These are phyloP conservation scores for Thecaphora thlaspeos DNA, from an alignment of 1,284 basidiomycete genomes.

Conservation along the genomic window DNA sequence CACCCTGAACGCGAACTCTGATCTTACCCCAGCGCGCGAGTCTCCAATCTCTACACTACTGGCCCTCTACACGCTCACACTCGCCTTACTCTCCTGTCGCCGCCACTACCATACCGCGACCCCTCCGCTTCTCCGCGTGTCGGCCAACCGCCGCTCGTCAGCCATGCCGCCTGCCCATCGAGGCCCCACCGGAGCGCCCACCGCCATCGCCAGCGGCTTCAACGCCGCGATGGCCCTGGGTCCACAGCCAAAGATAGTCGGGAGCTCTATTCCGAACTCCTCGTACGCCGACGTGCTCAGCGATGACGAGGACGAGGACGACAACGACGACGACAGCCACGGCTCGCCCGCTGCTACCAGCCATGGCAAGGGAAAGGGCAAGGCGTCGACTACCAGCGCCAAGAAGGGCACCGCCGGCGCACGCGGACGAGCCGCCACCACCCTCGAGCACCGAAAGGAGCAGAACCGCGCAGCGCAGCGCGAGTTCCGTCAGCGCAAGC, in stretches of 20 bases:
- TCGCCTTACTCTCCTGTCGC: too few species aligned
- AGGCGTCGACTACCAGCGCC: constrained; percentile 2
- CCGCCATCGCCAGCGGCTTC: constrained; percentile 42
- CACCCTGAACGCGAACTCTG: too few species aligned
- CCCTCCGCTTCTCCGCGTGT: too few species aligned
- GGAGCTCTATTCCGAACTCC: background rate
- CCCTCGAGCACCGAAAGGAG: constrained; percentile 39
- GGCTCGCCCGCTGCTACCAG: constrained; percentile 4
- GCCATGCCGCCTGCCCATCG: constrained; percentile 38
- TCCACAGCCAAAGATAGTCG: constrained; percentile 32
- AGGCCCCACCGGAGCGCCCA: constrained; percentile 36
- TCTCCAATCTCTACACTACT: too few species aligned
- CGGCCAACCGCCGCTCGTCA: background rate
- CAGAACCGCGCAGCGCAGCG: constrained; percentile 52
- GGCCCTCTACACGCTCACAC: too few species aligned
- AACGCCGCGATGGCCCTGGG: constrained; percentile 41
- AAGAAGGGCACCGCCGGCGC: constrained; percentile 9
- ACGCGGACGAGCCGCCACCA: constrained; percentile 25
- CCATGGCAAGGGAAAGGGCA: constrained; percentile 10
- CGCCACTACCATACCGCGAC: too few species aligned
- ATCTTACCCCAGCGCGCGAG: too few species aligned
- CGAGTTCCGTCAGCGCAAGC: constrained; percentile 52
- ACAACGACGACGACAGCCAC: constrained; percentile 2
- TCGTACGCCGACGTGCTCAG: background rate
- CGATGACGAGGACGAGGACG: constrained; percentile 3